Percentiles rank a stretch among this genome's conserved stretches.
These are phyloP conservation scores for Solanum clarkiae DNA, from an alignment of 257 asterid genomes.

Conservation along the genomic window DNA sequence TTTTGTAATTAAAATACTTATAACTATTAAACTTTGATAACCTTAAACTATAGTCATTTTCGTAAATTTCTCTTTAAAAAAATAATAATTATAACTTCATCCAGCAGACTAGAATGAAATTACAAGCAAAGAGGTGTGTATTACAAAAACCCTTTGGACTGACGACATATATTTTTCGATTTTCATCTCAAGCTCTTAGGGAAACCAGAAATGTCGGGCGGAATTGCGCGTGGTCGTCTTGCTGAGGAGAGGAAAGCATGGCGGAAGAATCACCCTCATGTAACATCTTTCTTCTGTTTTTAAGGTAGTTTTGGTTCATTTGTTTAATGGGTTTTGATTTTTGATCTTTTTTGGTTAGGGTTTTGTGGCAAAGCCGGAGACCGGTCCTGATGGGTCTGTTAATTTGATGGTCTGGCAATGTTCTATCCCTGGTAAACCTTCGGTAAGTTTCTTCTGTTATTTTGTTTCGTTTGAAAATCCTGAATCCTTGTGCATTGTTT, in stretches of 20 bases:
- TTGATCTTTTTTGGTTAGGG: conserved; percentile 5
- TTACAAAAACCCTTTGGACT: not conserved
- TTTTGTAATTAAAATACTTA: too few relatives aligned
- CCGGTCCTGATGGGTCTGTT: conserved; percentile 7
- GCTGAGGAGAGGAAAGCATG: conserved; percentile 23
- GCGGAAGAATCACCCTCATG: conserved; percentile 28
- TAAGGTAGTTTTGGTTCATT: not conserved
- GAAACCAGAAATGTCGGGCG: conserved; percentile 2
- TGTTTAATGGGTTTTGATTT: not conserved
- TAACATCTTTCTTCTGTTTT: not conserved
- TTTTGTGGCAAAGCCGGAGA: conserved; percentile 26
- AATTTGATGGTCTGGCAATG: conserved; percentile 25
- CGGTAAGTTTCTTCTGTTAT: not conserved
- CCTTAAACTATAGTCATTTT: too few relatives aligned
- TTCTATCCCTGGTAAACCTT: conserved; percentile 22
- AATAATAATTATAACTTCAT: too few relatives aligned
- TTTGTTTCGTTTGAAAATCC: not conserved
- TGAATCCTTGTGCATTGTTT: not conserved
- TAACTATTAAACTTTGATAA: too few relatives aligned
- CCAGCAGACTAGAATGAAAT: too few relatives aligned
- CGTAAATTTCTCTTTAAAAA: too few relatives aligned
- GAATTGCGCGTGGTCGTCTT: conserved; percentile 24
- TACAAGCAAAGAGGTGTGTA: not conserved
- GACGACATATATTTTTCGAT: too few relatives aligned
- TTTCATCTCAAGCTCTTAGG: not conserved